phyloP scores from a whole-genome alignment of 345 rosid genomes.

The Hibiscus tridactylites region DNA sequence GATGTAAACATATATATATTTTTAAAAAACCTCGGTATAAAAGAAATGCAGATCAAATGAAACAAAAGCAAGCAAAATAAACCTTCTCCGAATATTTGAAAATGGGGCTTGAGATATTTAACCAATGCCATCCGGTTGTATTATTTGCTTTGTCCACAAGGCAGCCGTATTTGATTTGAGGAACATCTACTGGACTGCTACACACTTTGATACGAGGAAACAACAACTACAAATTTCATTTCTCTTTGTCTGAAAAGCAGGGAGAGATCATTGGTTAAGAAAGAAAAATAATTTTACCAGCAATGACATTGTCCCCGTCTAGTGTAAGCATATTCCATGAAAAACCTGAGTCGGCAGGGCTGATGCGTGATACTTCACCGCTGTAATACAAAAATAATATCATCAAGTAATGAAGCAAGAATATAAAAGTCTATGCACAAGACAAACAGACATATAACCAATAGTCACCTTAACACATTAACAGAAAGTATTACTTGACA shows the following conservation, averaged over 20 bases:
- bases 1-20: not conserved
- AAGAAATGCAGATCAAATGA: not conserved
- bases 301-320: slow-evolving; percentile 66
- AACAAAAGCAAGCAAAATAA: slow-evolving; percentile 1
- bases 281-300: slow-evolving; percentile 44
- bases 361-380: slow-evolving; percentile 56
- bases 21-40: slow-evolving; percentile 1
- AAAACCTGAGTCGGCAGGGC: slow-evolving; percentile 50
- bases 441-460: not conserved
- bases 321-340: slow-evolving; percentile 66
- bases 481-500: slow-evolving; percentile 60
- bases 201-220: slow-evolving; percentile 36
- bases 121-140: slow-evolving; percentile 60
- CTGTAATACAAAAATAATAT: slow-evolving; percentile 32
- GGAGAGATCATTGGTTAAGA: not conserved
- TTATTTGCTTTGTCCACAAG: slow-evolving; percentile 28
- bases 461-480: slow-evolving; percentile 49
- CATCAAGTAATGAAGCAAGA: slow-evolving; percentile 11
- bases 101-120: slow-evolving; percentile 49
- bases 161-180: slow-evolving; percentile 65
- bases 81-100: slow-evolving; percentile 63
- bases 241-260: not conserved
- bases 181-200: slow-evolving; percentile 80
- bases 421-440: not conserved
- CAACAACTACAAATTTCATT: slow-evolving; percentile 16